Conservation (phyloP, 2,329 filamentous ascomycete genomes). For the Pezicula carpinea region DNA sequence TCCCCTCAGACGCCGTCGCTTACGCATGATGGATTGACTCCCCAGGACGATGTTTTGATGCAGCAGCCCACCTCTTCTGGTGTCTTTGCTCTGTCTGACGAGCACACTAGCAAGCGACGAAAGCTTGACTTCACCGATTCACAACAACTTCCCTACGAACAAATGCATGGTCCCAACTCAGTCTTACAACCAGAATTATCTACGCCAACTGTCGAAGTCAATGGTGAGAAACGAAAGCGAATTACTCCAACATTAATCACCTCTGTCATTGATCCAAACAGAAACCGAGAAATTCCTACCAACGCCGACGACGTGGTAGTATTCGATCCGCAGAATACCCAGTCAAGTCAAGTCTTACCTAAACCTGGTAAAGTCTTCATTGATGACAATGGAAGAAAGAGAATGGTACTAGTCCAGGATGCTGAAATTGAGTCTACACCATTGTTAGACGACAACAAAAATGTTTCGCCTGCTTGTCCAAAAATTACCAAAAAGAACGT, state of each 20-base stretch:
- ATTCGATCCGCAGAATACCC: conserved; percentile 7
- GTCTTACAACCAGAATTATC: neutral
- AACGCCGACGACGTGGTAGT: conserved; percentile 17
- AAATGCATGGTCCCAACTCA: neutral
- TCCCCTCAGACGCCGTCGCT: neutral
- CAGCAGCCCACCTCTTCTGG: no score
- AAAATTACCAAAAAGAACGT: conserved; percentile 2
- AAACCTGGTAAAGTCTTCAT: conserved; percentile 6
- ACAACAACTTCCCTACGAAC: conserved; percentile 18
- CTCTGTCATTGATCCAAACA: conserved; percentile 14
- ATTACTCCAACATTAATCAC: conserved; percentile 27
- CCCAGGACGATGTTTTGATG: no score
- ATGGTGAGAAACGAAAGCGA: conserved; percentile 28
- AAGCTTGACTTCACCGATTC: conserved; percentile 16
- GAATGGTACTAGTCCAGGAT: conserved; percentile 14
- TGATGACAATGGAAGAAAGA: conserved; percentile 17
- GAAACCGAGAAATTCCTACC: conserved; percentile 18
- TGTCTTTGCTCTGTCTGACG: conserved; percentile 10
- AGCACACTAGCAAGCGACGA: conserved; percentile 27
- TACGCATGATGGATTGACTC: neutral
- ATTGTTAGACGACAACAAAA: neutral
- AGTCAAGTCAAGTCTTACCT: conserved; percentile 8
- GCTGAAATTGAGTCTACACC: neutral
- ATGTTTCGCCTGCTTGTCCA: no score
- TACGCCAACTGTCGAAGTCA: neutral